Evolutionary conservation across 805 yeast genomes (phyloP), one percentile per base, ranked within the genome.

Genomic region (Pichia rugopelliculosa): DNA sequence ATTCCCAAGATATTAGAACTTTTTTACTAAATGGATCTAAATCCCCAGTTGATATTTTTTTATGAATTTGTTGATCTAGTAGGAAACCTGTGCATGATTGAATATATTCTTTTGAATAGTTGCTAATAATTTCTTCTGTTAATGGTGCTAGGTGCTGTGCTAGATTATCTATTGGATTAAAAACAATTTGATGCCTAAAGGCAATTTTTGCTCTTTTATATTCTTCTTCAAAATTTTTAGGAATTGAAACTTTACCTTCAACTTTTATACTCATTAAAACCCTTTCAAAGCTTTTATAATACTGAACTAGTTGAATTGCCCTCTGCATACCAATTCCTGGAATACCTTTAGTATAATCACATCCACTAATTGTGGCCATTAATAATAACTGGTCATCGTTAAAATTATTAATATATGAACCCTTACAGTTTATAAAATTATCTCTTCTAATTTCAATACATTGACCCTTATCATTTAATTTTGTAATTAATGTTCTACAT

Each of bases 341-440:
- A 7, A 93, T 71, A 0, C 99, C 99, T 46, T 79, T 79, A 0
- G 96, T 87, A 59, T 93, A 93, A 64, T 93, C 99, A 67, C 99
- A 93, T 0, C 99, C 99, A n/a, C 96, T 79, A 5, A 93, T 61
- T 55, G 90, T 83, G 2, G 96, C 98, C 66, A 87, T 77, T 38
- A 80, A 71, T 41, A 93, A 72, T 45, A 87, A 62, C 56, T 87
- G 87, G 10, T 74, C 76, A 24, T 68, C 75, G 20, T 73, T 62
- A 55, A 82, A 72, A 6, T 69, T 58, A 0, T 74, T 70, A 37
- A 89, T 64, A 8, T 78, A 75, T 17, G 58, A 52, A 6, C 56
- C 57, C 30, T 45, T 55, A 27, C 60, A 50, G 8, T 61, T 50
- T 25, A 51, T 52, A 53, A 90, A 82, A 45, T 79, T 69, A 2